Conservation (phyloP, 495 filamentous ascomycete species). For the Xylaria intraflava region DNA sequence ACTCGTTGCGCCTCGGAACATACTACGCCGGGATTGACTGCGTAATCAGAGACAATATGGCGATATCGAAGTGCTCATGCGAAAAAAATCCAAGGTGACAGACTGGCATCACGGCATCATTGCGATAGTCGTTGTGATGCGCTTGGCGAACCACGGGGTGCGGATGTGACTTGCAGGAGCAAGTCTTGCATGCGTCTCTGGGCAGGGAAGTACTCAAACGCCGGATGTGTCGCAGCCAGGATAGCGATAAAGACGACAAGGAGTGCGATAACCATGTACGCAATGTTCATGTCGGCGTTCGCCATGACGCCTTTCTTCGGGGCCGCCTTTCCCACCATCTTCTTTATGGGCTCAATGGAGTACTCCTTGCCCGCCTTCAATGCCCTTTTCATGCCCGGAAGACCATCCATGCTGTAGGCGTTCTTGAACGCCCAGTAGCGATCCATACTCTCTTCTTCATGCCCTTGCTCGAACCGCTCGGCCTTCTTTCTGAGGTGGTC, state of each 20-base stretch:
- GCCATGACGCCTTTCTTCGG: conserved; percentile 14
- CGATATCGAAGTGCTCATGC: too few relatives aligned
- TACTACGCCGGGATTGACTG: too few relatives aligned
- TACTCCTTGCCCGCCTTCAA: conserved; percentile 34
- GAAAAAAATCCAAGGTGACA: too few relatives aligned
- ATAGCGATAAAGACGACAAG: conserved; percentile 18
- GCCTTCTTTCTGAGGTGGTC: conserved; percentile 42
- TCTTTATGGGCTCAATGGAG: conserved; percentile 42
- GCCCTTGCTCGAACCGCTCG: conserved; percentile 34
- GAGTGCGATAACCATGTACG: conserved; percentile 20
- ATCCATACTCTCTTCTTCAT: conserved; percentile 46
- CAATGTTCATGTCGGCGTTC: conserved; percentile 11
- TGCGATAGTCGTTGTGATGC: neutral
- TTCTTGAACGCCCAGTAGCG: conserved; percentile 56
- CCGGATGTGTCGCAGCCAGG: conserved; percentile 21
- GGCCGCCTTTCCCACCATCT: conserved; percentile 42
- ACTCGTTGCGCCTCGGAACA: too few relatives aligned
- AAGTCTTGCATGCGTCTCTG: conserved; percentile 15
- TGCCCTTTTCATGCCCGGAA: conserved; percentile 44
- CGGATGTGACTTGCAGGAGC: conserved; percentile 13
- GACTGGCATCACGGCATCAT: too few relatives aligned
- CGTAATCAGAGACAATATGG: too few relatives aligned
- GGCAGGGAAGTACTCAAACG: conserved; percentile 19
- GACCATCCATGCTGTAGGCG: conserved; percentile 46
- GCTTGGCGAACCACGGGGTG: conserved; percentile 17